Evolutionary conservation across 495 filamentous ascomycete genomes (phyloP).

Genomic region (Chaetomium fimeti): DNA sequence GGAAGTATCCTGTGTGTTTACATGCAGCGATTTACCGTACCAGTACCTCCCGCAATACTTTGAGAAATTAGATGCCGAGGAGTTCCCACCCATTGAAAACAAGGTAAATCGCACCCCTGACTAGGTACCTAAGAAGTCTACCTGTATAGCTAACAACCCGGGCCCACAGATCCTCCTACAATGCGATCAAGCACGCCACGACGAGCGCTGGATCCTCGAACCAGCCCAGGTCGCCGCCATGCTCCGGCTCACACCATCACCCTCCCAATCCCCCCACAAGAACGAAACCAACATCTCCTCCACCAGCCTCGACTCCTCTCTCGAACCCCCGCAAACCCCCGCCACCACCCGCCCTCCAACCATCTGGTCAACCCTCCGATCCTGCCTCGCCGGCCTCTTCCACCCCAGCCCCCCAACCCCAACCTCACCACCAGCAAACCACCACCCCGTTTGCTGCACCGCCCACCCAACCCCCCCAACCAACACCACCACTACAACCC

Average conservation of each 20-base stretch:
- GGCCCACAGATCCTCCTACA: constrained; percentile 43
- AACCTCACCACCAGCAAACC: not conserved
- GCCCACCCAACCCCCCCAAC: not conserved
- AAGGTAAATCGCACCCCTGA: constrained; percentile 26
- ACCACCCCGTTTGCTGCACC: not conserved
- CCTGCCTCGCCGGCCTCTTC: not conserved
- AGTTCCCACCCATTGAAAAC: constrained; percentile 59
- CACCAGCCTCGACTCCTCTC: constrained; percentile 5
- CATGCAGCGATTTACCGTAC: constrained; percentile 62
- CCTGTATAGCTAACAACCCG: not conserved
- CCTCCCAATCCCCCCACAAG: constrained; percentile 32
- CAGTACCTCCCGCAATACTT: constrained; percentile 63
- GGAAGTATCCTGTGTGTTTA: constrained; percentile 57
- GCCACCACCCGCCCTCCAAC: not conserved
- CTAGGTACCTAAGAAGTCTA: constrained; percentile 18
- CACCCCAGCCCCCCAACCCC: not conserved
- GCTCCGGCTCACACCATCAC: constrained; percentile 35
- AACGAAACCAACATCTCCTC: constrained; percentile 29
- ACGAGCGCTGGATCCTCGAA: constrained; percentile 51
- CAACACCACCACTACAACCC: not conserved
- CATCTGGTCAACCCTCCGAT: not conserved
- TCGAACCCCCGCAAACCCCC: not conserved
- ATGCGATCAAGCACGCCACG: constrained; percentile 56
- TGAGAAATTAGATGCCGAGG: constrained; percentile 48
- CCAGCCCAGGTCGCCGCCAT: constrained; percentile 37